Conservation (phyloP, 2,329 filamentous ascomycete species). For the Gaeumannomyces tritici region DNA sequence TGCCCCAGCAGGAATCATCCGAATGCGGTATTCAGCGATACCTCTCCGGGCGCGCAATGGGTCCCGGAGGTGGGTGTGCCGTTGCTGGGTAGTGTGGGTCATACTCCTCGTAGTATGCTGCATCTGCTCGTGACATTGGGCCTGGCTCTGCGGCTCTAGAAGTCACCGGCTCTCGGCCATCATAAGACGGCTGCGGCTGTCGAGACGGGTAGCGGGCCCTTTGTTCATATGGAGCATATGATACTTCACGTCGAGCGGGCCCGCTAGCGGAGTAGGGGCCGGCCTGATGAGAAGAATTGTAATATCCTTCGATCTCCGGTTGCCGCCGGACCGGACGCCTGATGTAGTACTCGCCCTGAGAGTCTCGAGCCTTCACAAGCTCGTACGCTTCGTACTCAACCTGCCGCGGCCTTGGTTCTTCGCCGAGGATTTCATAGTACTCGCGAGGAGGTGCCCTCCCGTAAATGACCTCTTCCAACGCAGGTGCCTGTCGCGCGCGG, state of each 20-base stretch:
- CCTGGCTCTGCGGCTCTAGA: conserved; percentile 6
- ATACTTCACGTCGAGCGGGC: background rate
- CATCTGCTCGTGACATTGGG: conserved; percentile 6
- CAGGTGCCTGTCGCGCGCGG: conserved; percentile 4
- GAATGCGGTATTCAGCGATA: background rate
- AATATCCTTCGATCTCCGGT: conserved; percentile 6
- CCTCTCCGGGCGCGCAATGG: background rate
- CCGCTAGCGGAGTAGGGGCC: background rate
- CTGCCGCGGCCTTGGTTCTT: conserved; percentile 17
- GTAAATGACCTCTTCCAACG: background rate
- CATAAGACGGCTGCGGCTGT: conserved; percentile 5
- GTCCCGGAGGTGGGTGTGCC: conserved; percentile 9
- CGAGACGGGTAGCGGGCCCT: background rate
- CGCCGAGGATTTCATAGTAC: conserved; percentile 22
- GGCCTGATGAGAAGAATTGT: background rate
- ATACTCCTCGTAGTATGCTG: conserved; percentile 29
- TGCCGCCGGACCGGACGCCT: conserved; percentile 22
- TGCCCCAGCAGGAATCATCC: too few species aligned
- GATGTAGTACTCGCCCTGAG: conserved; percentile 35
- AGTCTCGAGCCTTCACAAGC: conserved; percentile 33
- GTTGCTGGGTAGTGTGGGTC: conserved; percentile 29
- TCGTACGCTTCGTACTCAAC: conserved; percentile 29
- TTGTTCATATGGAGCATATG: conserved; percentile 1
- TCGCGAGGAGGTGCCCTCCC: conserved; percentile 12
- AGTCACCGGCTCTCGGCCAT: conserved; percentile 8